These are phyloP conservation scores for Neocallimastix lanati DNA, from an alignment of 192 early-diverging fungal genomes.

Conservation along the genomic window DNA sequence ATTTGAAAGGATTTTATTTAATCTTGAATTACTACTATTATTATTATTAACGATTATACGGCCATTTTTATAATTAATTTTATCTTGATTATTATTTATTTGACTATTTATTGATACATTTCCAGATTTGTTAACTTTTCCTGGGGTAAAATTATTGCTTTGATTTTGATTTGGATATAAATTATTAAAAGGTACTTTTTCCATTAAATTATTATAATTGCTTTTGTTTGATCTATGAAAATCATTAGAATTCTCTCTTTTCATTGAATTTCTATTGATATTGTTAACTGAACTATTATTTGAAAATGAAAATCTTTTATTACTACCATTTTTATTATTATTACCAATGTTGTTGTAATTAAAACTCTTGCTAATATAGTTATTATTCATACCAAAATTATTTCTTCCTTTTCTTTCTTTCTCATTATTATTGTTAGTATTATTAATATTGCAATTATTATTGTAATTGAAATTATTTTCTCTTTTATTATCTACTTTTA, in stretches of 20 bases:
- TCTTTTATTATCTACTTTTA: not conserved
- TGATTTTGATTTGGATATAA: not conserved
- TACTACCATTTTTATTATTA: not conserved
- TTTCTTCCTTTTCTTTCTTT: not conserved
- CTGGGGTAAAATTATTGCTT: not conserved
- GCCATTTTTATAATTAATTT: not conserved
- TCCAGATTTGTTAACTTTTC: not conserved
- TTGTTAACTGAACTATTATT: not conserved
- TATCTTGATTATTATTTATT: not conserved
- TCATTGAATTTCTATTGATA: not conserved
- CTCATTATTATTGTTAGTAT: not conserved
- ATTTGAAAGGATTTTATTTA: not conserved
- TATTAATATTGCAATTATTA: not conserved
- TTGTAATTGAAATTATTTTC: not conserved
- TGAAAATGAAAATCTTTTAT: not conserved
- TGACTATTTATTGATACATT: not conserved
- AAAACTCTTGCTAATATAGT: too few species aligned
- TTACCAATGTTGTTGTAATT: not conserved
- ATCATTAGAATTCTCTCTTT: not conserved
- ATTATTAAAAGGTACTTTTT: not conserved
- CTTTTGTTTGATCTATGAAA: not conserved
- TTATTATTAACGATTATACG: not conserved
- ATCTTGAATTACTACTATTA: not conserved
- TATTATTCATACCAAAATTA: not conserved
- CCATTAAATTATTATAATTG: not conserved